These are phyloP conservation scores for Sporisorium iseilematis-ciliati DNA, from an alignment of 1,284 basidiomycete genomes.

Conservation along the genomic window DNA sequence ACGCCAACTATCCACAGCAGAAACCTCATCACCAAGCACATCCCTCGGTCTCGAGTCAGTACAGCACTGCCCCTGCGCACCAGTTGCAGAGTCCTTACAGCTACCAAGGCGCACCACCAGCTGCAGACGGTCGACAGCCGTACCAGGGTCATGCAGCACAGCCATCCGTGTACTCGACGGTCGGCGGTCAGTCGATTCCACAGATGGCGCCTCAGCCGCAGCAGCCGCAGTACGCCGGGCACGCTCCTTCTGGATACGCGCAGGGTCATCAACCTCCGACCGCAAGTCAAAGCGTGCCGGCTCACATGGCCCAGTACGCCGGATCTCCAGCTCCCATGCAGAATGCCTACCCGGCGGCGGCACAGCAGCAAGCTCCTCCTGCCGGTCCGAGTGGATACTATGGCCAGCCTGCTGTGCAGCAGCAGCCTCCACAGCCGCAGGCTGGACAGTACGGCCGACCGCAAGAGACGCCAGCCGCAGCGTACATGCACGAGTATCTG, in stretches of 20 bases:
- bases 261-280: conserved; percentile 27
- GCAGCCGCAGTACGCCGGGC: conserved; percentile 42
- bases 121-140: conserved; percentile 17
- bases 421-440: conserved; percentile 24
- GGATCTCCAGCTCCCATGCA: conserved; percentile 30
- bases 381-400: conserved; percentile 44
- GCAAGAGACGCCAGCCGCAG: conserved; percentile 56
- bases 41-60: conserved; percentile 53
- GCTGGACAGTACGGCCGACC: conserved; percentile 29
- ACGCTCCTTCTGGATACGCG: conserved; percentile 26
- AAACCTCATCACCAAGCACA: conserved; percentile 50
- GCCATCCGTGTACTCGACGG: conserved; percentile 43
- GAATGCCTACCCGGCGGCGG: conserved; percentile 8
- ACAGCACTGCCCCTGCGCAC: conserved; percentile 45
- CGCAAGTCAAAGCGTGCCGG: conserved; percentile 45
- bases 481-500: conserved; percentile 69
- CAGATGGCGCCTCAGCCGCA: conserved; percentile 27
- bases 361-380: conserved; percentile 47
- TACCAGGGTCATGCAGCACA: conserved; percentile 43
- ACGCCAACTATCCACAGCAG: conserved; percentile 39
- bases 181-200: conserved; percentile 32
- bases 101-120: conserved; percentile 31
- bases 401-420: conserved; percentile 54
- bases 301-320: conserved; percentile 38
- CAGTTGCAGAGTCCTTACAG: conserved; percentile 37